Conservation (phyloP, 441 rosid species). For the Croton laevigatus region DNA sequence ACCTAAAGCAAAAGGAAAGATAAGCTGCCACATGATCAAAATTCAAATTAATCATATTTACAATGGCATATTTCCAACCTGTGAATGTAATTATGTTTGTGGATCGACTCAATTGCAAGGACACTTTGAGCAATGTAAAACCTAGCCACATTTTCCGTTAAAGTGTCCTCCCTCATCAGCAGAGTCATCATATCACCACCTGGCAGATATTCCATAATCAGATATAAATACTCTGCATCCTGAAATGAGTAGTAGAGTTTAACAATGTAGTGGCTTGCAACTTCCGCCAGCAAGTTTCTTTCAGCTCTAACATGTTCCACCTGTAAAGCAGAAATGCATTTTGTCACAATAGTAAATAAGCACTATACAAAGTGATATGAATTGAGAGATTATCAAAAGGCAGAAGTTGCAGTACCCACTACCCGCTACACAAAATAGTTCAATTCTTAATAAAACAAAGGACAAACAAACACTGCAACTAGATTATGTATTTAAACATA, state of each 20-base stretch:
- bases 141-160: slow-evolving; percentile 81
- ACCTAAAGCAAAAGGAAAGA: slow-evolving; percentile 6
- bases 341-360: slow-evolving; percentile 13
- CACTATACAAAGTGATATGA: slow-evolving; percentile 3
- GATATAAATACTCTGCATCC: slow-evolving; percentile 83
- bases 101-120: slow-evolving; percentile 92
- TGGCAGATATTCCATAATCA: slow-evolving; percentile 97
- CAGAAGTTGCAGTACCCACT: background rate
- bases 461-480: slow-evolving; percentile 2
- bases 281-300: slow-evolving; percentile 96
- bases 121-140: slow-evolving; percentile 96
- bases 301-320: slow-evolving; percentile 99
- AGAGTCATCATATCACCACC: slow-evolving; percentile 99
- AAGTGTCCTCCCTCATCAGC: slow-evolving; percentile 90
- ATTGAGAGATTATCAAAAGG: background rate
- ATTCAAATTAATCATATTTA: slow-evolving; percentile 16
- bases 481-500: slow-evolving; percentile 9
- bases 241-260: slow-evolving; percentile 97
- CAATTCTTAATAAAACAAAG: background rate
- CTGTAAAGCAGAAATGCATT: slow-evolving; percentile 35
- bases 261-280: slow-evolving; percentile 92
- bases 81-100: slow-evolving; percentile 88
- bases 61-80: slow-evolving; percentile 48
- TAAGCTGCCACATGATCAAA: slow-evolving; percentile 10
- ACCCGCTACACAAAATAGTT: background rate